Conservation (phyloP, 352 stramenopile species). For the Globisporangium yorkense region DNA sequence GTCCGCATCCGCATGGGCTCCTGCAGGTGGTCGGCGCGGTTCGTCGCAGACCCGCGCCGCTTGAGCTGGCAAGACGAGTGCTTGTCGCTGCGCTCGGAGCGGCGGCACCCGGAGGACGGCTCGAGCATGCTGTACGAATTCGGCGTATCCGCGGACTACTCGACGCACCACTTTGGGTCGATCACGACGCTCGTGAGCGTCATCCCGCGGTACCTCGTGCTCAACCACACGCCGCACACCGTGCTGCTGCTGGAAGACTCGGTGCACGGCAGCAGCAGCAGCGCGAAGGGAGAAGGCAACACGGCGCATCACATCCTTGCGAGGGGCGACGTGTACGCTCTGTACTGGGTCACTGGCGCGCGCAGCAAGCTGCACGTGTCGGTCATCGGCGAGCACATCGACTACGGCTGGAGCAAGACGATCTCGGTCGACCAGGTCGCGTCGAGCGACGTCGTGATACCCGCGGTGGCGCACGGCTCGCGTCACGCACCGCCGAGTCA, state of each 20-base stretch:
- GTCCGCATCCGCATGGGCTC: conserved; percentile 52
- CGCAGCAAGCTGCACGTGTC: conserved; percentile 51
- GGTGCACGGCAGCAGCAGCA: conserved; percentile 1
- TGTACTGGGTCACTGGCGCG: conserved; percentile 67
- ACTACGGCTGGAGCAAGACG: conserved; percentile 61
- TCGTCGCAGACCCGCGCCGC: conserved; percentile 61
- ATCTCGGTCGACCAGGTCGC: conserved; percentile 48
- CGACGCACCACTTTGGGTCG: conserved; percentile 74
- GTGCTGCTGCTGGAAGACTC: conserved; percentile 56
- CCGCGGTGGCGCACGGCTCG: conserved; percentile 20
- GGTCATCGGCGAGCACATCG: conserved; percentile 31
- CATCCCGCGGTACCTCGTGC: conserved; percentile 71
- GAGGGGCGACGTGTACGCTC: conserved; percentile 61
- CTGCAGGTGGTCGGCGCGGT: conserved; percentile 64
- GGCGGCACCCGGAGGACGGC: conserved; percentile 9
- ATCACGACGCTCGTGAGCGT: conserved; percentile 82
- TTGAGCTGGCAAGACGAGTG: conserved; percentile 86
- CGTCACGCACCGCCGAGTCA: conserved; percentile 11
- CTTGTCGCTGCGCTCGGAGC: conserved; percentile 39
- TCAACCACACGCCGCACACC: conserved; percentile 64
- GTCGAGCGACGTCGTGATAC: conserved; percentile 45
- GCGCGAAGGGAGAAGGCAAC: conserved; percentile 14
- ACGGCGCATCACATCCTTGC: conserved; percentile 69
- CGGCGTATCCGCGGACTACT: conserved; percentile 75
- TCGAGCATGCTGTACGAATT: conserved; percentile 68